Base-by-base conservation (phyloP, 2,329 filamentous ascomycete species). In the Epichloe festucae region DNA sequence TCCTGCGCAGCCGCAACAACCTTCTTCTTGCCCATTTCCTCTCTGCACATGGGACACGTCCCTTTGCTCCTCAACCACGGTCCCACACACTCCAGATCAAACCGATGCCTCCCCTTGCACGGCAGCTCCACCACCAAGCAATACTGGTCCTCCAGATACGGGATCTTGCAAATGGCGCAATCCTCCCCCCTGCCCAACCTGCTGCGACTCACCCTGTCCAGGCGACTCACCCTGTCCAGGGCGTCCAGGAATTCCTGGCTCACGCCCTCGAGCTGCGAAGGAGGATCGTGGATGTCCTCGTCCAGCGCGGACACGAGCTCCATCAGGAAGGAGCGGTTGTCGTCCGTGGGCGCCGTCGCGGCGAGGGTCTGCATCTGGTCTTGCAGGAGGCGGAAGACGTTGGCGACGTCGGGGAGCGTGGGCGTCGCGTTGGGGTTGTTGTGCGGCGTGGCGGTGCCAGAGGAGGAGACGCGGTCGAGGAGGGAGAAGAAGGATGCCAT, bases 81-180 rank as follows among this genome's bases (percentile, higher is more conserved):
- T 3, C 74, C 77, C 2, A 84, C 79, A 59, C 81, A 85, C 67
- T 85, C 81, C n/a, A 84, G 65, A 59, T 85, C 81, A 61, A 82
- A 84, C 48, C 67, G 67, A 63, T 85, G 81, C 41, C 64, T 68
- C 35, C 70, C 71, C 58, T 79, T 70, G 62, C 81, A 85, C 41
- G 80, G 80, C 60, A 85, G 70, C 69, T 81, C 74, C 31, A 84
- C 81, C 12, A 84, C 79, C 2, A 85, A 69, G 51, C 75, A 77
- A 61, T 79, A 82, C 58, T 70, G 67, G 59, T 85, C 81, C 58
- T 84, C 78, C 46, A 82, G 68, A 60, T 78, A 82, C 34, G 65
- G 67, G 58, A 83, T 76, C 53, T 77, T 79, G 66, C 81, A 84
- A 62, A 84, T 84, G 42, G 80, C 76, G 56, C 81, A 84, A 52